Base-by-base conservation (phyloP, 768 basidiomycete species). In the Candolleomyces eurysporus region DNA sequence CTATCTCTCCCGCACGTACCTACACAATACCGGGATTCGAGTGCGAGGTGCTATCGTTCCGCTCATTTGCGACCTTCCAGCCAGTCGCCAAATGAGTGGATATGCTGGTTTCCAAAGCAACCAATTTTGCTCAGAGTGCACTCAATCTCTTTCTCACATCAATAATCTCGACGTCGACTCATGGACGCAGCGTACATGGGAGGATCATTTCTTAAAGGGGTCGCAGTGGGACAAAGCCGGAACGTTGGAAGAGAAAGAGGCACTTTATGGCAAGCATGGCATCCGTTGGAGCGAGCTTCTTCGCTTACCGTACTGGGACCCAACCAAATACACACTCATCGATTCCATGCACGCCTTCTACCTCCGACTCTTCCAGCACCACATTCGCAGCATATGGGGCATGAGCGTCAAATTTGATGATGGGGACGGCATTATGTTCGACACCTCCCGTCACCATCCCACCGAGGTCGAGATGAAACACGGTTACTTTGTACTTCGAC, bases 251-350 rank as follows among this genome's bases (percentile, higher is more conserved):
- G n/a, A 60, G 54, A n/a, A 36, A 61, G 16, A 48, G 26, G 11
- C 58, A 2, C 26, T 71, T 7, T 64, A 61, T 48, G 61, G 68
- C 5, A 45, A 46, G n/a, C 62, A 66, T 52, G 71, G 74, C 2
- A 40, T 75, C 8, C 51, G 51, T 14, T 61, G 53, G 52, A 48
- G 52, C 13, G 52, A 54, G 16, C 36, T 61, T 3, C 2, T 53
- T 68, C 0, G 78, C 63, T 63, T 78, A 4, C 69, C 71, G 0
- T 77, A 77, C 62, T 76, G 72, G 73, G 58, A 74, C 39, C 70
- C 71, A 45, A 46, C 56, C 10, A 9, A 19, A 13, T 64, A 51
- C 32, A 42, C 48, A 4, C 48, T 63, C 5, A 59, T 67, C 42
- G 66, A 67, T 22, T 48, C 62, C 0, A 67, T 67, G 66, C 66